Evolutionary conservation across 352 stramenopile species (phyloP).

Genomic region (Phytopythium litorale): DNA sequence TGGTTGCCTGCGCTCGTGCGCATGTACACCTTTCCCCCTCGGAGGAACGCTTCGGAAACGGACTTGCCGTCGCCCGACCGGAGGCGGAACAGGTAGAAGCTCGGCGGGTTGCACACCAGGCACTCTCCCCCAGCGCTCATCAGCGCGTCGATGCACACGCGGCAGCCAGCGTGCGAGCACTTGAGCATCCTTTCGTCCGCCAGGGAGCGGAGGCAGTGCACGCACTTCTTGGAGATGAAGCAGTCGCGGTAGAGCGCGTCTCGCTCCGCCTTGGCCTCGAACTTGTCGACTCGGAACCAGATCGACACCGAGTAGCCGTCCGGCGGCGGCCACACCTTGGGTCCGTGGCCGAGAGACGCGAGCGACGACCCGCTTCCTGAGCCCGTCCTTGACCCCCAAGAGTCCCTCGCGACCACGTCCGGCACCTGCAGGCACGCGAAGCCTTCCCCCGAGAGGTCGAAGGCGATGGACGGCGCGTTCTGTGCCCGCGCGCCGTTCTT

Average conservation of each 20-base stretch:
- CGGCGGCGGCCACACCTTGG: conserved; percentile 54
- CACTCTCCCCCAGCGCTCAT: conserved; percentile 54
- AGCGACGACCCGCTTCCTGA: conserved; percentile 19
- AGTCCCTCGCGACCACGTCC: conserved; percentile 35
- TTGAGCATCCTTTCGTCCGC: conserved; percentile 58
- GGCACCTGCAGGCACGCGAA: conserved; percentile 70
- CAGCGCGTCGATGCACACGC: conserved; percentile 51
- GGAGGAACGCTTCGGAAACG: conserved; percentile 62
- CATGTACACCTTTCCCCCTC: conserved; percentile 64
- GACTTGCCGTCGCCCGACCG: conserved; percentile 66
- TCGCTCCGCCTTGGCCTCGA: conserved; percentile 56
- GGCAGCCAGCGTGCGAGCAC: conserved; percentile 61
- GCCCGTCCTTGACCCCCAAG: conserved; percentile 3
- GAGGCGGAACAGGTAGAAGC: conserved; percentile 70
- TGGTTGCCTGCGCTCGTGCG: conserved; percentile 43
- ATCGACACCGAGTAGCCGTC: conserved; percentile 63
- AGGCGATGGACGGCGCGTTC: conserved; percentile 27
- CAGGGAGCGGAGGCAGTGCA: conserved; percentile 42
- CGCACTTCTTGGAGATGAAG: conserved; percentile 52
- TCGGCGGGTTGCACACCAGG: conserved; percentile 67
- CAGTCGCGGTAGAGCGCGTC: conserved; percentile 60
- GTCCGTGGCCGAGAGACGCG: conserved; percentile 27
- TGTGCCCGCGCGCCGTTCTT: neutral
- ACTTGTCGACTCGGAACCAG: conserved; percentile 59
- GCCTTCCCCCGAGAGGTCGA: conserved; percentile 49